Evolutionary conservation across 2,329 filamentous ascomycete genomes (phyloP), one percentile per base, ranked within the genome.

Genomic region (Cladosporium sp.): DNA sequence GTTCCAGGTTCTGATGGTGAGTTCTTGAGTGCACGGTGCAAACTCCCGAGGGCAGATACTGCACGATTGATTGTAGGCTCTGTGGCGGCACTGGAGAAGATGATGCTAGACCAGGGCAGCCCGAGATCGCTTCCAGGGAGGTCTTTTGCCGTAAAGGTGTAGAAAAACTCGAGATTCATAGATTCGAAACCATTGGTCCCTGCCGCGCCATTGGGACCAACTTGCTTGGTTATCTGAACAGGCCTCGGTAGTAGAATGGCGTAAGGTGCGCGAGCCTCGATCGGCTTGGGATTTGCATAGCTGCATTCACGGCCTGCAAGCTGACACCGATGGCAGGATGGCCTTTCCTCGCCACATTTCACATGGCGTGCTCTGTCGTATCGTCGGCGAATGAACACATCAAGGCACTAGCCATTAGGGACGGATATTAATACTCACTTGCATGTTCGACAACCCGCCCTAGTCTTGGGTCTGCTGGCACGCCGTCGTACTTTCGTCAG

Each of bases 281-380:
- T 9, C 22, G 9, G 9, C 9, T 27, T 27, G 9, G 22, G 22
- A 6, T 29, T 15, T 5, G 12, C 12, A 17, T 39, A 17, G 20
- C 36, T 36, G 24, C 44, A 47, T 11, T 9, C 36, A 19, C 44
- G 44, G 12, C 38, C 24, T 3, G 44, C 27, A 5, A 15, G 29
- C 5, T 24, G 20, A 34, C 53, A 55, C 18, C 43, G 36, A 13
- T 15, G 29, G 20, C 53, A 55, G 18, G 27, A 27, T 19, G 53
- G 54, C 4, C 54, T 47, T 4, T 17, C 34, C 17, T 56, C 52
- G 45, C 54, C 50, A 32, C 49, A 55, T 24, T 53, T 52, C 4
- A 52, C 43, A n/a, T 49, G 50, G 7, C 52, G 50, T 20, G 41
- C 42, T 41, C 48, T 51, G 24, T 37, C 9, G 19, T 37, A 20